Conservation (phyloP, 2,329 filamentous ascomycete species). For the Epichloe sylvatica region DNA sequence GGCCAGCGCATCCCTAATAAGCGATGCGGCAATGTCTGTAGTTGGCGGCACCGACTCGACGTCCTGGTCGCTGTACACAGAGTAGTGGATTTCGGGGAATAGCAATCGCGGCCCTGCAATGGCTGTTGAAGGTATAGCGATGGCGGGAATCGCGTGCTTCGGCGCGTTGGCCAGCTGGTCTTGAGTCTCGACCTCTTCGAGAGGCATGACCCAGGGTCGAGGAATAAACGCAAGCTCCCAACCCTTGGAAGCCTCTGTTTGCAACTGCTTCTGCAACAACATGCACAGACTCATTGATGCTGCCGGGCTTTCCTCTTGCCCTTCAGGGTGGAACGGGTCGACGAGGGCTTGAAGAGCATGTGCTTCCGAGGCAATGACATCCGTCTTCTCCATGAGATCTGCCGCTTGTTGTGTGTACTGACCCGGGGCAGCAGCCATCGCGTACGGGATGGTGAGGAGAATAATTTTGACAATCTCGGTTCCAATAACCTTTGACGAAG, state of each 20-base stretch:
- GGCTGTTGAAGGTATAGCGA: constrained; percentile 63
- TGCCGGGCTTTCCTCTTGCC: constrained; percentile 47
- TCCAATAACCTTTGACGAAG: constrained; percentile 39
- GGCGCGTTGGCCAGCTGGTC: constrained; percentile 44
- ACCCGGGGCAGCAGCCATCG: constrained; percentile 59
- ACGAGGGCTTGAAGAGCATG: constrained; percentile 75
- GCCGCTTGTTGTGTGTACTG: constrained; percentile 60
- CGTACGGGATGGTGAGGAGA: constrained; percentile 82
- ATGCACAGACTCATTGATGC: constrained; percentile 58
- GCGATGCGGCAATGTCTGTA: constrained; percentile 60
- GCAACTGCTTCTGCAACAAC: constrained; percentile 74
- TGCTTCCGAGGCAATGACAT: constrained; percentile 80
- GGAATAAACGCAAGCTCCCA: constrained; percentile 63
- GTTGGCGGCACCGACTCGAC: constrained; percentile 75
- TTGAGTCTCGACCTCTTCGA: constrained; percentile 45
- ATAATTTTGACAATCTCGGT: constrained; percentile 96
- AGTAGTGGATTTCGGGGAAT: constrained; percentile 84
- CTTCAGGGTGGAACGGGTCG: constrained; percentile 63
- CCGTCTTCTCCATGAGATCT: constrained; percentile 80
- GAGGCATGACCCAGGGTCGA: constrained; percentile 52
- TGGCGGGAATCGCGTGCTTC: constrained; percentile 65
- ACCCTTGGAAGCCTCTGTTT: constrained; percentile 55
- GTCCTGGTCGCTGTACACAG: constrained; percentile 78
- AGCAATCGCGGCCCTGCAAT: constrained; percentile 59
- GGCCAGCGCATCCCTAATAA: constrained; percentile 72